Evolutionary conservation across 2,329 filamentous ascomycete genomes (phyloP).

Genomic region (Septoria linicola): DNA sequence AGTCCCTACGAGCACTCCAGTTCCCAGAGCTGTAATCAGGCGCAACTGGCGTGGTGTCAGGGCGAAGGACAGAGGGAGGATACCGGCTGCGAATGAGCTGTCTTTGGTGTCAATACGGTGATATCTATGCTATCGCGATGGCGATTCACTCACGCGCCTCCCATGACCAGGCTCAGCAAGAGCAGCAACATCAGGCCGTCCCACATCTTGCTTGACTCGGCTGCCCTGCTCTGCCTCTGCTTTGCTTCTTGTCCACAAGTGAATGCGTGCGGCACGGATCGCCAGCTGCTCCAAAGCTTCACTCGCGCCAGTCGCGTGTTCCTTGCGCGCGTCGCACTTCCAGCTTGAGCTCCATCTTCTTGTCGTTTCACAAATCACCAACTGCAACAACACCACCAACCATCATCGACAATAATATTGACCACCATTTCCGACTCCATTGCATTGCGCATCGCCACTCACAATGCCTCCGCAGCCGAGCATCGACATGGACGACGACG

Average conservation of each 20-base stretch:
- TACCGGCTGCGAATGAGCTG: slow-evolving; percentile 91
- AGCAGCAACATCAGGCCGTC: slow-evolving; percentile 66
- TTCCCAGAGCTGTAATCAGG: slow-evolving; percentile 85
- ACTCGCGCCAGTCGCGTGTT: too few species aligned
- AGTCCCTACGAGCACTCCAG: slow-evolving; percentile 91
- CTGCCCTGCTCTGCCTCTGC: too few species aligned
- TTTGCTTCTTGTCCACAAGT: too few species aligned
- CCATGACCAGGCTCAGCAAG: slow-evolving; percentile 65
- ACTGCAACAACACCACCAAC: too few species aligned
- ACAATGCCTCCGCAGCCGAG: background rate
- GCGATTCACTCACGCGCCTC: slow-evolving; percentile 56
- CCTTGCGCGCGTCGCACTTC: too few species aligned
- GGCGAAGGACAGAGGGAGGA: slow-evolving; percentile 83
- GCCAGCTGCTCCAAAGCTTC: too few species aligned
- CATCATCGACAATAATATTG: too few species aligned
- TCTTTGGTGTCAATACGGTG: slow-evolving; percentile 3
- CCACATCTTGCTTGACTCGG: slow-evolving; percentile 47
- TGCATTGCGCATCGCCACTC: background rate
- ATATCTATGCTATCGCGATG: too few species aligned
- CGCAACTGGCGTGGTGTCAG: slow-evolving; percentile 84
- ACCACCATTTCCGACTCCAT: background rate
- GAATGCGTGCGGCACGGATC: too few species aligned
- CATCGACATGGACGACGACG: slow-evolving; percentile 23
- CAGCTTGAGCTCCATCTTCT: background rate
- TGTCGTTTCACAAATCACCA: too few species aligned